These are phyloP conservation scores for Selenicereus undatus DNA, from an alignment of 148 eudicot genomes.

Conservation along the genomic window DNA sequence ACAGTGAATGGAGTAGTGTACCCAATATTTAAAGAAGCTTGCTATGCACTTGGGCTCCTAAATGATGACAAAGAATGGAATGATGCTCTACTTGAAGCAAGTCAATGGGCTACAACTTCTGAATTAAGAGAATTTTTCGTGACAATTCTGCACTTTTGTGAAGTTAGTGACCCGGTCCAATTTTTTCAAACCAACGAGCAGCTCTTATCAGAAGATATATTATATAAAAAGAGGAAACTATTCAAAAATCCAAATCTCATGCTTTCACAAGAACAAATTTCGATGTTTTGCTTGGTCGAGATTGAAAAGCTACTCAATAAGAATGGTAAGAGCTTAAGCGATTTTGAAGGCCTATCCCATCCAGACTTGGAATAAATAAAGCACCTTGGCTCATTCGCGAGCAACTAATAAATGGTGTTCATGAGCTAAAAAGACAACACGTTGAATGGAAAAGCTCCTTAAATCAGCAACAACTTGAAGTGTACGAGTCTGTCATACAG, in stretches of 20 bases:
- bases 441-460: neutral
- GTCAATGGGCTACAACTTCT: neutral
- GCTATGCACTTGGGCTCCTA: neutral
- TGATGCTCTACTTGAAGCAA: neutral
- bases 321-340: no score
- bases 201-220: neutral
- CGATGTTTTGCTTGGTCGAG: neutral
- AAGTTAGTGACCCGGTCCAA: neutral
- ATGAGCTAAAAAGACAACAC: neutral
- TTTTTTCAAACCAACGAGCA: no score
- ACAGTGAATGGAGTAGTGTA: neutral
- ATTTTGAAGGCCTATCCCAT: no score
- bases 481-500: neutral
- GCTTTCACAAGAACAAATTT: neutral
- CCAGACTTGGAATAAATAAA: neutral
- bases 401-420: neutral
- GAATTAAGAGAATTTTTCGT: neutral
- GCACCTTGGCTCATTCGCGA: neutral
- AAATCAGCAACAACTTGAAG: neutral
- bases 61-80: conserved; percentile 2
- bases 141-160: neutral
- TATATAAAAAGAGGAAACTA: neutral
- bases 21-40: conserved; percentile 8
- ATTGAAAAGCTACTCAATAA: neutral
- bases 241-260: neutral